Conservation (phyloP, 169 alveolate species). For the Plasmodium inui region DNA sequence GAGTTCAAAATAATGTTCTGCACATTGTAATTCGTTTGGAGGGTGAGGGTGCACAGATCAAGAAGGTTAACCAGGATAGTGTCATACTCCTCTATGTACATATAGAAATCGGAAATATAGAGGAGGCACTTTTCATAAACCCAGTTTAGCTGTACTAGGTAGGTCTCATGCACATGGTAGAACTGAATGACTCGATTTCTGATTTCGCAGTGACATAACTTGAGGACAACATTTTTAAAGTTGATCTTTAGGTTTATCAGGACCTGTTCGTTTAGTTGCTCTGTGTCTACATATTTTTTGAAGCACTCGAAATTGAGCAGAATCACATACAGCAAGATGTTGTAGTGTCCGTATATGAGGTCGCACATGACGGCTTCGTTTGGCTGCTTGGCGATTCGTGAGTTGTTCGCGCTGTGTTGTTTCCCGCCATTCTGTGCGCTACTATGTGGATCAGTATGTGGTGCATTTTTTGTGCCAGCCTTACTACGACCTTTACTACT, state of each 20-base stretch:
- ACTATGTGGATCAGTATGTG: neutral
- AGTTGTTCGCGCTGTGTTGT: neutral
- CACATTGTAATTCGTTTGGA: conserved; percentile 55
- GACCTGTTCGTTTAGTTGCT: conserved; percentile 25
- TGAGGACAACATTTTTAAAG: conserved; percentile 37
- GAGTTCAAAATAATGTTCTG: conserved; percentile 47
- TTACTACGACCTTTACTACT: neutral
- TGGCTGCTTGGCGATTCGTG: neutral
- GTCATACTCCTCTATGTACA: conserved; percentile 49
- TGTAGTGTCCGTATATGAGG: conserved; percentile 47
- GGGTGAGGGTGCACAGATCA: conserved; percentile 22
- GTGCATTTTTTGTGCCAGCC: neutral
- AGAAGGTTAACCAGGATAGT: conserved; percentile 48
- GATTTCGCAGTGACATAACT: conserved; percentile 25
- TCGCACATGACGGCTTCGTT: conserved; percentile 21
- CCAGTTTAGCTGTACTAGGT: conserved; percentile 29
- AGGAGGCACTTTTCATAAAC: conserved; percentile 54
- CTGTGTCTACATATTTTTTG: conserved; percentile 38
- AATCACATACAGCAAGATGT: conserved; percentile 41
- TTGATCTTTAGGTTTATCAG: conserved; percentile 30
- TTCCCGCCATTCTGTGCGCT: neutral
- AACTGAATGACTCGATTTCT: conserved; percentile 59
- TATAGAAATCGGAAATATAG: conserved; percentile 33
- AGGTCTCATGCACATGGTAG: conserved; percentile 46
- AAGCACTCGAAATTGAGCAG: conserved; percentile 28